Evolutionary conservation across 2,329 filamentous ascomycete species (phyloP).

Genomic region (Botryotinia convoluta): DNA sequence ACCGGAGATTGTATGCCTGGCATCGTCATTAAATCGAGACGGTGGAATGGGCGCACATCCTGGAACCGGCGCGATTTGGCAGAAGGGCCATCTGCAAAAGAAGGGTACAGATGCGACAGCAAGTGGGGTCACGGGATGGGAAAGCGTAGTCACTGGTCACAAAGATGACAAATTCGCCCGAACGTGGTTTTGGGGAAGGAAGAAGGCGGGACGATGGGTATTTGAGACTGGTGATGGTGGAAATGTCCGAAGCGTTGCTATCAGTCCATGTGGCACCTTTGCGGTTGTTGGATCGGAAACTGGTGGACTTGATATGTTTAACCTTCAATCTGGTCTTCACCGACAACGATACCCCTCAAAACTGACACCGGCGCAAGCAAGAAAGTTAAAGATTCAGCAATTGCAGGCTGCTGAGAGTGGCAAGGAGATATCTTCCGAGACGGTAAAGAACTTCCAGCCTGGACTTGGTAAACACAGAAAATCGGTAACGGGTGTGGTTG

Average conservation of each 20-base stretch:
- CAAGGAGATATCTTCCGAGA: conserved; percentile 25
- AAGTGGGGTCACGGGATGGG: conserved; percentile 85
- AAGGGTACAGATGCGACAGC: conserved; percentile 66
- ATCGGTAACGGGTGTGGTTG: conserved; percentile 78
- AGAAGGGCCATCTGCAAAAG: conserved; percentile 62
- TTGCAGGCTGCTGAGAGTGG: conserved; percentile 40
- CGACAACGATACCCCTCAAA: conserved; percentile 83
- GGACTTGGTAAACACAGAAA: conserved; percentile 73
- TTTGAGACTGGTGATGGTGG: conserved; percentile 81
- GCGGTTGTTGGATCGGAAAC: conserved; percentile 81
- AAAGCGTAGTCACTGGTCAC: conserved; percentile 93
- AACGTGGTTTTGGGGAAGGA: conserved; percentile 98
- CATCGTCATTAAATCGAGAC: conserved; percentile 88
- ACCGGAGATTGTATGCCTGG: conserved; percentile 86
- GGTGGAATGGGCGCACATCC: conserved; percentile 86
- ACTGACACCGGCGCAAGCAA: conserved; percentile 73
- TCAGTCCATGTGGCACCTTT: conserved; percentile 92
- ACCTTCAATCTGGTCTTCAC: conserved; percentile 87
- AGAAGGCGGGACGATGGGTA: conserved; percentile 88
- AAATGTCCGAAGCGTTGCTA: conserved; percentile 81
- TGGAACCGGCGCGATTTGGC: conserved; percentile 78
- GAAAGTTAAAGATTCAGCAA: conserved; percentile 68
- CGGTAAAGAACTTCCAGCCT: conserved; percentile 31
- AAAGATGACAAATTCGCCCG: conserved; percentile 78
- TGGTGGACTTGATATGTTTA: conserved; percentile 91